A percentile compares a stretch with the other conserved stretches of the same genome.
Evolutionary conservation across 2,329 filamentous ascomycete genomes (phyloP).

Genomic region (Fusarium nelsonii): DNA sequence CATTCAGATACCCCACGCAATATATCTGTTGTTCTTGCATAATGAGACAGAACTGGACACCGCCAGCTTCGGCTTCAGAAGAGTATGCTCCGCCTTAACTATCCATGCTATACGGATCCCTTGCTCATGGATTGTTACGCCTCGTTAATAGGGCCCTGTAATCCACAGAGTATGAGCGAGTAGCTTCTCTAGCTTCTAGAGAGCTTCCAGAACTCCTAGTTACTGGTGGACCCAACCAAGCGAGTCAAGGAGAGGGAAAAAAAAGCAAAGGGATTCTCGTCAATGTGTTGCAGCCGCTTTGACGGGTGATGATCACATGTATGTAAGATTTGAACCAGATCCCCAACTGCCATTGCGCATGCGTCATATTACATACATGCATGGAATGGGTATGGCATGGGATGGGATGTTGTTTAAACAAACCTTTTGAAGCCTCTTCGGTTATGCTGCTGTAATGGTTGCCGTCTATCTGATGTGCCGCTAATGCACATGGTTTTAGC

Average conservation of each 20-base stretch:
- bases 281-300: slow-evolving; percentile 27
- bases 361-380: slow-evolving; percentile 4
- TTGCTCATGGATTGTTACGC: slow-evolving; percentile 21
- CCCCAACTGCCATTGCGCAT: slow-evolving; percentile 19
- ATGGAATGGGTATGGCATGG: background rate
- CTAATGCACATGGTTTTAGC: slow-evolving; percentile 35
- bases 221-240: slow-evolving; percentile 24
- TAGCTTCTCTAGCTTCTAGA: slow-evolving; percentile 22
- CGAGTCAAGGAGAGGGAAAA: slow-evolving; percentile 22
- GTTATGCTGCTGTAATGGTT: slow-evolving; percentile 7
- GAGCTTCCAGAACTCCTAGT: slow-evolving; percentile 36
- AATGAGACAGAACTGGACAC: slow-evolving; percentile 1
- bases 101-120: slow-evolving; percentile 36
- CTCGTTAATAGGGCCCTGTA: slow-evolving; percentile 35
- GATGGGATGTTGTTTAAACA: slow-evolving; percentile 1
- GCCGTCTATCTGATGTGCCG: slow-evolving; percentile 21
- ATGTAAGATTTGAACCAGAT: slow-evolving; percentile 24
- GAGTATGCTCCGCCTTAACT: slow-evolving; percentile 27
- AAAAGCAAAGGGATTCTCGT: slow-evolving; percentile 30
- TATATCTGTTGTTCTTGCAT: slow-evolving; percentile 14
- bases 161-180: slow-evolving; percentile 19
- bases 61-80: slow-evolving; percentile 16
- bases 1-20: slow-evolving; percentile 1
- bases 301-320: slow-evolving; percentile 26
- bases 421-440: slow-evolving; percentile 5